phyloP scores from a whole-genome alignment of 306 rosid species.

The Purshia tridentata region DNA sequence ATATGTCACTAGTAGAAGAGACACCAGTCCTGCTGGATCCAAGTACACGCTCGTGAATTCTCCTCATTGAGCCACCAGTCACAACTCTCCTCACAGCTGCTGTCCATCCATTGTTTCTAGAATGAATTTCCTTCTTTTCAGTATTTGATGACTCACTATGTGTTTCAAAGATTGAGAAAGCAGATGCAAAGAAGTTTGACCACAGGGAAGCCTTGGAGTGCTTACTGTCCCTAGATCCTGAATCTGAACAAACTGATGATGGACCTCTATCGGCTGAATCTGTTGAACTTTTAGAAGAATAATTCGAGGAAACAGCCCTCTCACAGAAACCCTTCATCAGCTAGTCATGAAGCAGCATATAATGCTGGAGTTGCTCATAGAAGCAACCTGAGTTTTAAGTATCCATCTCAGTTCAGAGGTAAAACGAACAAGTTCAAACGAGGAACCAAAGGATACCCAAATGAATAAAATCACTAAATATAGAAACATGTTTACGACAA shows the following conservation, averaged over 20 bases:
- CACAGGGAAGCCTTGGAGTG: conserved; percentile 67
- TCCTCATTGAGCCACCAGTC: conserved; percentile 73
- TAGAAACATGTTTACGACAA: neutral
- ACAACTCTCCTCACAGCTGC: conserved; percentile 72
- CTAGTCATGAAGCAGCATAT: conserved; percentile 46
- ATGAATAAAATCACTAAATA: neutral
- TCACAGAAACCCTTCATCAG: conserved; percentile 69
- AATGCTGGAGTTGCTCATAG: conserved; percentile 47
- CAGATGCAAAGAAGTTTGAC: conserved; percentile 78
- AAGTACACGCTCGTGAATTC: conserved; percentile 75
- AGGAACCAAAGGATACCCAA: neutral
- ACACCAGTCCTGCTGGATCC: conserved; percentile 69
- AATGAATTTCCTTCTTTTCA: conserved; percentile 69
- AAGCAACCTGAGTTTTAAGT: conserved; percentile 26
- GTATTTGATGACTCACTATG: conserved; percentile 57
- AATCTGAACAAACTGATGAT: conserved; percentile 45
- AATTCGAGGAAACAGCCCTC: conserved; percentile 52
- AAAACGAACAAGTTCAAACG: neutral
- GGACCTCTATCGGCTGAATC: conserved; percentile 50
- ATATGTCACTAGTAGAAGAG: conserved; percentile 77
- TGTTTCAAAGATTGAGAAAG: conserved; percentile 69
- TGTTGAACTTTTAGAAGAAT: conserved; percentile 54
- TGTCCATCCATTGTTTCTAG: conserved; percentile 75
- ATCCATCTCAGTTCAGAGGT: conserved; percentile 1
- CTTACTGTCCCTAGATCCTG: conserved; percentile 51